Base-by-base conservation (phyloP, 495 filamentous ascomycete species). In the Neurospora sp. region DNA sequence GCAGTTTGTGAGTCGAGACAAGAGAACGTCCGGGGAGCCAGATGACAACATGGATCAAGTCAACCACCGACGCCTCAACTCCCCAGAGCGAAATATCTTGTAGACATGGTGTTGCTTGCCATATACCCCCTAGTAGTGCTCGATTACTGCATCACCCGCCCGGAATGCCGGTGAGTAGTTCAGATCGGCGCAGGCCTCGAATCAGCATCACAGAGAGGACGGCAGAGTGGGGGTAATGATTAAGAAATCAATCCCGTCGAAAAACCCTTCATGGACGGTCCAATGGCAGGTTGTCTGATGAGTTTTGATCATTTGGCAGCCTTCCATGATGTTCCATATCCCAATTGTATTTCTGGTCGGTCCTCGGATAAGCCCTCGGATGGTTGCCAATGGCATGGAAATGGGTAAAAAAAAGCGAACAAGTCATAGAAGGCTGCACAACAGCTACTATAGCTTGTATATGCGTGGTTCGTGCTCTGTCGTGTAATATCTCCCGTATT, bases 371-470 rank as follows among this genome's bases (percentile, higher is more conserved):
- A n/a, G n/a, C n/a, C n/a, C n/a, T n/a, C n/a, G n/a, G n/a, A n/a
- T 42, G 72, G 73, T 73, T 75, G 46, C 76, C 73, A 75, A 69
- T 75, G 39, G 44, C 35, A 31, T 59, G 23, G 48, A 12, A 39
- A 40, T n/a, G 59, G 69, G 35, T 54, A 44, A 31, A 54, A 72
- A 54, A 42, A n/a, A n/a, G 18, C 18, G 31, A 37, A 69, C 27
- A 18, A 35, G 31, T 66, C 27, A 5, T 35, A 35, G 54, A 16
- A 66, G 74, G 73, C 75, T 76, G 77, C 76, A 77, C 76, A 72
- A 71, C 71, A 75, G 72, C 59, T 48, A 39, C 42, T 74, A 69
- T 41, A 77, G 44, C 74, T 69, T 76, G 75, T 71, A 72, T 46
- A 72, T 74, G 69, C 62, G 39, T 59, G 72, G 42, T 69, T 69